These are phyloP conservation scores for Collybia sordida DNA, from an alignment of 768 basidiomycete genomes.

Conservation along the genomic window DNA sequence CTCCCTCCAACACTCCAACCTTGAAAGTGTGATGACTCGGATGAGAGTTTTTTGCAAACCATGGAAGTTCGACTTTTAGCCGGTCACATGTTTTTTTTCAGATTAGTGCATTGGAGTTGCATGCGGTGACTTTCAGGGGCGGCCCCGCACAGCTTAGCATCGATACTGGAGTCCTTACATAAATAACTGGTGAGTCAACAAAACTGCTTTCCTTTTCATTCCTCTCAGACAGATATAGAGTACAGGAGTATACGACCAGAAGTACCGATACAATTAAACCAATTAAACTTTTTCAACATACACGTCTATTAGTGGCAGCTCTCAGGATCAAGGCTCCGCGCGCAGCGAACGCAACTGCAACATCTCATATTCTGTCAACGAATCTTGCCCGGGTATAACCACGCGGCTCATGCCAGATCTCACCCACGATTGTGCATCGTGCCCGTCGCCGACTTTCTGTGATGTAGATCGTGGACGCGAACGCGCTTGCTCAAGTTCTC, in stretches of 20 bases:
- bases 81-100: too few relatives aligned
- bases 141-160: neutral
- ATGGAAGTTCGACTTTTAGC: too few relatives aligned
- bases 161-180: too few relatives aligned
- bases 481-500: constrained; percentile 17
- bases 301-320: neutral
- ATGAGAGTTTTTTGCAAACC: too few relatives aligned
- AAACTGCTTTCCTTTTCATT: neutral
- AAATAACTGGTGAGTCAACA: too few relatives aligned
- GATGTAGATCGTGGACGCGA: neutral
- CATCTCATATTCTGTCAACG: neutral
- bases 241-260: neutral
- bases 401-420: neutral
- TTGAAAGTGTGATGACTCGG: too few relatives aligned
- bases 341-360: neutral
- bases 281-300: neutral
- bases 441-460: neutral
- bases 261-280: neutral
- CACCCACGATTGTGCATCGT: too few relatives aligned
- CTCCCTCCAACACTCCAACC: too few relatives aligned
- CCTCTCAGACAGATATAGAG: neutral
- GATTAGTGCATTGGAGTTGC: too few relatives aligned
- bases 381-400: neutral
- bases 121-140: neutral
- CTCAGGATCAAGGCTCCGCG: neutral